Evolutionary conservation across 2,329 filamentous ascomycete genomes (phyloP).

Genomic region (Zymoseptoria pseudotritici): DNA sequence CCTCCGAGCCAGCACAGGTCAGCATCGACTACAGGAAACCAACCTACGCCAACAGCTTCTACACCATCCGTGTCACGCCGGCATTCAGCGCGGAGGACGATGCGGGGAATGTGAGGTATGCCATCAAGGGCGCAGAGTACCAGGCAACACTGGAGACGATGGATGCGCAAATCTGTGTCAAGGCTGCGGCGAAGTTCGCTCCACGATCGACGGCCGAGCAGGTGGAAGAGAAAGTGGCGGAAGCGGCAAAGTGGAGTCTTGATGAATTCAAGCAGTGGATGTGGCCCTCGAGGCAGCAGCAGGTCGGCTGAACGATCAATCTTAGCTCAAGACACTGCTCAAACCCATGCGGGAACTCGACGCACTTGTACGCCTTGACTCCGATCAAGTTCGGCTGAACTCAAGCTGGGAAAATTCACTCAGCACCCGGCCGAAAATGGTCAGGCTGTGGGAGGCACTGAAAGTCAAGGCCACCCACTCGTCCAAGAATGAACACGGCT

Average conservation of each 20-base stretch:
- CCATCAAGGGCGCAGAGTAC: conserved; percentile 38
- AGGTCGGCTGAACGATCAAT: too few relatives aligned
- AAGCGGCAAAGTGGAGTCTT: conserved; percentile 17
- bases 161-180: conserved; percentile 51
- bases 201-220: conserved; percentile 16
- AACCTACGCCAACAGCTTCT: conserved; percentile 54
- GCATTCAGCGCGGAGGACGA: conserved; percentile 13
- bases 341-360: too few relatives aligned
- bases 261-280: conserved; percentile 27
- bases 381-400: too few relatives aligned
- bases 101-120: conserved; percentile 15
- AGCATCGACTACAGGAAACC: conserved; percentile 56
- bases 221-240: conserved; percentile 14
- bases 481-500: too few relatives aligned
- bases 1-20: conserved; percentile 32
- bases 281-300: conserved; percentile 26
- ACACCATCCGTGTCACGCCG: conserved; percentile 50
- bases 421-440: too few relatives aligned
- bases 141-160: conserved; percentile 47
- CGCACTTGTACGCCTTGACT: too few relatives aligned
- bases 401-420: too few relatives aligned
- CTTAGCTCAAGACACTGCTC: too few relatives aligned
- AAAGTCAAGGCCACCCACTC: too few relatives aligned
- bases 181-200: conserved; percentile 37
- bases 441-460: too few relatives aligned